Evolutionary conservation across 2,329 filamentous ascomycete genomes (phyloP), one percentile per base, ranked within the genome.

Genomic region (Calonectria hongkongensis): DNA sequence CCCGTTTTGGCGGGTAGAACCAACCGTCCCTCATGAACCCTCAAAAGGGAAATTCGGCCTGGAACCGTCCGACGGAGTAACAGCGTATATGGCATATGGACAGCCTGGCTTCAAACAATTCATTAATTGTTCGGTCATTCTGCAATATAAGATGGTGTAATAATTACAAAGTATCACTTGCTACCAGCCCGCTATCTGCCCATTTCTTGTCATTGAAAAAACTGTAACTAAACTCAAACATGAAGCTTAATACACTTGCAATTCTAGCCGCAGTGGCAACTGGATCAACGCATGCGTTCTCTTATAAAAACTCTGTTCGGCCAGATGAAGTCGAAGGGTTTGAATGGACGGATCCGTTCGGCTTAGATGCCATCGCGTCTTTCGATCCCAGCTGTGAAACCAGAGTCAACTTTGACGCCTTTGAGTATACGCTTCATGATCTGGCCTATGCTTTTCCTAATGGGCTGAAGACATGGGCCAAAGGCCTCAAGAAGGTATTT

Each of bases 351-450:
- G 78, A 87, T 73, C 86, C 86, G 4, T 87, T 87, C 81, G 65
- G 73, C 6, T 75, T 76, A 13, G 73, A 75, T 15, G 50, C 74
- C 27, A 78, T 82, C 48, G 74, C 78, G 43, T 73, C 78, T 39
- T 86, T 85, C 74, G 74, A 79, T 3, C 70, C 83, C 8, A 64
- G 78, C 18, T 88, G 87, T 78, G 80, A 83, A 36, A 80, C 80
- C 25, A 75, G 79, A 43, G 73, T 72, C 62, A 82, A 79, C 21
- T 87, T 88, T 77, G 21, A 73, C 4, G 86, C 85, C 3, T 72
- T 74, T 9, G 85, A 88, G 78, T 87, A 83, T 78, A 84, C 85
- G 50, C 85, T 88, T 39, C 84, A 87, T 73, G 84, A 88, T 75
- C 82, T 88, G 36, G 81, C 81, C 67, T 77, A 83, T 25, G 72